Conservation (phyloP, 805 yeast species). For the Teunomyces cretensis region DNA sequence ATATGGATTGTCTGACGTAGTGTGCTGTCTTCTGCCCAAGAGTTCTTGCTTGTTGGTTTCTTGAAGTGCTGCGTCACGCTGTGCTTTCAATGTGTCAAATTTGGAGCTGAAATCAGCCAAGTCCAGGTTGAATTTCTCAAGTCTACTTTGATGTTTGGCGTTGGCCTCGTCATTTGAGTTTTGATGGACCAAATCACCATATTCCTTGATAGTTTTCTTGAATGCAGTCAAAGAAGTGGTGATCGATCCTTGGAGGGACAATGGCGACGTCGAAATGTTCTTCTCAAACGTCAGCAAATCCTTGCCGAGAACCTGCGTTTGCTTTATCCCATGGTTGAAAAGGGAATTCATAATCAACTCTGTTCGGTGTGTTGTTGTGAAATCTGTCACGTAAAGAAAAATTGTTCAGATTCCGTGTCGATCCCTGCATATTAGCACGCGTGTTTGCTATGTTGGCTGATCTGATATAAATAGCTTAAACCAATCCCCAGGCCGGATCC, state of each 20-base stretch:
- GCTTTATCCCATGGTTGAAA: conserved; percentile 87
- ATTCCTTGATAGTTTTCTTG: conserved; percentile 72
- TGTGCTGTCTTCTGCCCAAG: conserved; percentile 47
- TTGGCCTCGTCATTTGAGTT: conserved; percentile 54
- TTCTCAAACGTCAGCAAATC: conserved; percentile 69
- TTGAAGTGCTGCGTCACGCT: conserved; percentile 53
- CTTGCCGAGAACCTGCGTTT: conserved; percentile 66
- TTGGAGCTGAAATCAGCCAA: conserved; percentile 46
- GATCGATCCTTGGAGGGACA: conserved; percentile 72
- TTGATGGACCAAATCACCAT: conserved; percentile 56
- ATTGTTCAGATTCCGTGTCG: not conserved
- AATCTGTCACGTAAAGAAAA: conserved; percentile 3
- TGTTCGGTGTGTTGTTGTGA: not conserved
- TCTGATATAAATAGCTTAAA: not conserved
- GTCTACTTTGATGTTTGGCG: conserved; percentile 52
- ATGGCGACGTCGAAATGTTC: conserved; percentile 66
- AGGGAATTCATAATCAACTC: conserved; percentile 61
- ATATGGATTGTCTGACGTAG: conserved; percentile 50
- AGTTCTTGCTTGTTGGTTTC: conserved; percentile 51
- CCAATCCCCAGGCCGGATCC: not conserved
- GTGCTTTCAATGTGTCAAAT: conserved; percentile 53
- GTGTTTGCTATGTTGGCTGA: not conserved
- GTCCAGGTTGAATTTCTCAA: conserved; percentile 55
- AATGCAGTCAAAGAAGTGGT: conserved; percentile 80
- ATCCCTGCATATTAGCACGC: not conserved